Conservation (phyloP, 2,329 filamentous ascomycete species). For the Pseudocercospora macadamiae region DNA sequence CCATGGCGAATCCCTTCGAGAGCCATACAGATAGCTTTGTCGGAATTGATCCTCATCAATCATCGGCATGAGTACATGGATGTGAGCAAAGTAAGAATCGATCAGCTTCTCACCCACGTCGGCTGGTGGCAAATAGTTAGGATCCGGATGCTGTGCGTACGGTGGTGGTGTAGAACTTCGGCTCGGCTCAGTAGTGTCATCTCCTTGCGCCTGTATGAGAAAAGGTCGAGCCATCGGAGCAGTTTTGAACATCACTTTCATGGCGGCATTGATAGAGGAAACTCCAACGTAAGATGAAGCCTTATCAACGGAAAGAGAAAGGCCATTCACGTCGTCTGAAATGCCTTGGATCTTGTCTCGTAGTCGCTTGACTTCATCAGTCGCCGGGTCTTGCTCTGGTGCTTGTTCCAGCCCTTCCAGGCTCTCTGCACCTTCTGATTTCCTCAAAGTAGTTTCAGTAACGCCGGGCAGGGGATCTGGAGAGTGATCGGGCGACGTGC, state of each 20-base stretch:
- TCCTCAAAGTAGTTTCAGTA: conserved; percentile 36
- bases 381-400: conserved; percentile 65
- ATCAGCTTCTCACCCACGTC: conserved; percentile 35
- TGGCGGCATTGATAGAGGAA: conserved; percentile 37
- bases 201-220: conserved; percentile 30
- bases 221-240: conserved; percentile 34
- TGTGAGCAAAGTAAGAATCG: conserved; percentile 37
- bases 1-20: conserved; percentile 37
- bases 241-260: conserved; percentile 39
- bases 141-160: conserved; percentile 25
- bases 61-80: conserved; percentile 40
- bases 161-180: conserved; percentile 32
- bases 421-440: conserved; percentile 56
- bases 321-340: conserved; percentile 38
- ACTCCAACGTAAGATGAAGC: conserved; percentile 39
- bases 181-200: conserved; percentile 34
- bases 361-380: conserved; percentile 62
- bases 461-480: conserved; percentile 7
- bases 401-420: conserved; percentile 69
- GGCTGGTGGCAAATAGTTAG: conserved; percentile 30
- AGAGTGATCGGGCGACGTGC: conserved; percentile 36
- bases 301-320: conserved; percentile 36
- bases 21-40: conserved; percentile 35
- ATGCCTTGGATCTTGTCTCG: conserved; percentile 47
- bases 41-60: conserved; percentile 39